Base-by-base conservation (phyloP, 2,329 filamentous ascomycete genomes). In the Arthroderma sp. region DNA sequence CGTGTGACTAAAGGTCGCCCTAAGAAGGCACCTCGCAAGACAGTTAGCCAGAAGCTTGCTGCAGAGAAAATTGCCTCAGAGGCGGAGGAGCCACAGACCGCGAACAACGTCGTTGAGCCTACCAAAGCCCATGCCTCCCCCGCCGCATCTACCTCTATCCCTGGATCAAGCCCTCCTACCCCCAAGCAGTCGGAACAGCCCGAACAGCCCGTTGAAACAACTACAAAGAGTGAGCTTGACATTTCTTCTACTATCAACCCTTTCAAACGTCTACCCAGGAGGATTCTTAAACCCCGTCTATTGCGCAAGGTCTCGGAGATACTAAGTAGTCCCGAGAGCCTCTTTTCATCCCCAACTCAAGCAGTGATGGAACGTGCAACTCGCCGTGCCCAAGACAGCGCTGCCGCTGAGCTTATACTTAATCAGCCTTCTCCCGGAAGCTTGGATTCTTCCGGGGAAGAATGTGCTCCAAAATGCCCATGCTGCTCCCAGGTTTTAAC, bases 401-500 rank as follows among this genome's bases (percentile, higher is more conserved):
- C 15, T 22, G 15, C 15, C 15, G 15, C 15, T 22, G 15, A 22
- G 15, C 15, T 22, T 22, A 22, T 22, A 22, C 15, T 22, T 22
- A 22, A 22, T 22, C 15, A 22, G 15, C 15, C 1, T 22, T 22
- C 15, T 22, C 15, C 15, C 15, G 15, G 15, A 22, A 22, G 15
- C 15, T 22, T 22, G 15, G 15, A 22, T 22, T 22, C 15, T 22
- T 22, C 15, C 3, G 15, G 15, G 15, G 15, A 22, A 22, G 38
- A 38, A 36, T 27, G 28, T 11, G 29, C 11, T 38, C 44, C 43
- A 40, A 29, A 27, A 9, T 52, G 49, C 40, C 38, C 39, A 6
- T 46, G 42, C 37, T 52, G 49, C 42, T 43, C 36, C 34, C 22
- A 29, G 15, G 38, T 38, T 29, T 36, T 52, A 33, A 22, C 37